These are phyloP conservation scores for Microthlaspi erraticum DNA, from an alignment of 345 rosid genomes.

Conservation along the genomic window DNA sequence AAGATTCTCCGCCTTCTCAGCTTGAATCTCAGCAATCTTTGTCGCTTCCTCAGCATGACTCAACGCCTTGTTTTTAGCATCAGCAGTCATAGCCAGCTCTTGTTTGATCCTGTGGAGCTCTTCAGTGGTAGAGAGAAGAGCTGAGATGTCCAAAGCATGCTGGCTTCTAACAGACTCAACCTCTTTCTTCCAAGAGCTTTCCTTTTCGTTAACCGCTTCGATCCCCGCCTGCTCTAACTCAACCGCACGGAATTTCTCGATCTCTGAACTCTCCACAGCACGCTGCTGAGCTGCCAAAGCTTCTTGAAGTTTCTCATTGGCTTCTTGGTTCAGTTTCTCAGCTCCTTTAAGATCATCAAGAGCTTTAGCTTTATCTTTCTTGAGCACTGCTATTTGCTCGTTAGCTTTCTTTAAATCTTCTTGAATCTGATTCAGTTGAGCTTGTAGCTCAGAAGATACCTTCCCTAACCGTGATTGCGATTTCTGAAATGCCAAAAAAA, in stretches of 20 bases:
- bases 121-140: constrained; percentile 74
- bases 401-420: constrained; percentile 86
- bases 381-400: constrained; percentile 65
- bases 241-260: constrained; percentile 85
- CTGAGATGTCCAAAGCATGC: constrained; percentile 81
- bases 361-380: constrained; percentile 79
- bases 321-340: constrained; percentile 65
- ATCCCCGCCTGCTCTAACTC: constrained; percentile 91
- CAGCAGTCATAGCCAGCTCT: constrained; percentile 76
- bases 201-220: constrained; percentile 81
- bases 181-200: constrained; percentile 81
- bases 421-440: constrained; percentile 66
- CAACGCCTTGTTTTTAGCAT: constrained; percentile 86
- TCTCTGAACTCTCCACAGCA: constrained; percentile 86
- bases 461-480: constrained; percentile 58
- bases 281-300: constrained; percentile 89
- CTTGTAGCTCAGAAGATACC: constrained; percentile 66
- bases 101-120: constrained; percentile 79
- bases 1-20: constrained; percentile 75
- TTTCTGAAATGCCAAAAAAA: constrained; percentile 52
- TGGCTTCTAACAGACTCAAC: constrained; percentile 75
- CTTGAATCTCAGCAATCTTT: constrained; percentile 88
- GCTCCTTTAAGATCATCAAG: constrained; percentile 73
- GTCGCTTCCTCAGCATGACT: constrained; percentile 92
- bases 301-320: constrained; percentile 77